These are phyloP conservation scores for Fusarium sp. DNA, from an alignment of 2,329 filamentous ascomycete genomes.

Conservation along the genomic window DNA sequence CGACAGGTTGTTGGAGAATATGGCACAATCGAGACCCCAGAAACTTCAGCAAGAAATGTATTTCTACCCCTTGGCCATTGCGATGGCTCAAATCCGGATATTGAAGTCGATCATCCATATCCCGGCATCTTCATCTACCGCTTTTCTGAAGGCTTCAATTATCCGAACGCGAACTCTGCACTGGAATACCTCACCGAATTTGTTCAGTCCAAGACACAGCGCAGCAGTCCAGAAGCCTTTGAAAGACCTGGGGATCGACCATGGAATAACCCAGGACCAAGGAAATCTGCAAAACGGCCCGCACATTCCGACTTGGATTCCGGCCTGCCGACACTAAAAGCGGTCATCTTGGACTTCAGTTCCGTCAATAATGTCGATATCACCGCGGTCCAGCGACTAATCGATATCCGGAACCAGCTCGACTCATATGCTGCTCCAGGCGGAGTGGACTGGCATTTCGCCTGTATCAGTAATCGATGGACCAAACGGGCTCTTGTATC, in stretches of 20 bases:
- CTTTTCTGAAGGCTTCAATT: constrained; percentile 94
- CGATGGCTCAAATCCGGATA: constrained; percentile 89
- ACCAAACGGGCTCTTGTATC: constrained; percentile 88
- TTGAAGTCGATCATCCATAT: constrained; percentile 82
- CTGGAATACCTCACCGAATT: constrained; percentile 78
- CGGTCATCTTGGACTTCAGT: constrained; percentile 93
- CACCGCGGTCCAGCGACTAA: constrained; percentile 89
- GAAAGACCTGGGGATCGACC: constrained; percentile 78
- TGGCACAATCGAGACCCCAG: constrained; percentile 61
- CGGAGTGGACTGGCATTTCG: constrained; percentile 92
- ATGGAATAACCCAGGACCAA: constrained; percentile 91
- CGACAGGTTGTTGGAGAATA: constrained; percentile 60
- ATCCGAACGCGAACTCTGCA: constrained; percentile 90
- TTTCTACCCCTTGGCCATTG: constrained; percentile 87
- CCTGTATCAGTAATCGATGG: constrained; percentile 90
- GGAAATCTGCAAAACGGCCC: constrained; percentile 55
- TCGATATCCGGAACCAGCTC: constrained; percentile 93
- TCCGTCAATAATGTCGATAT: constrained; percentile 94
- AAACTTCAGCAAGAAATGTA: constrained; percentile 72
- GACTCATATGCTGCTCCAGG: constrained; percentile 84
- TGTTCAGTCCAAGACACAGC: constrained; percentile 76
- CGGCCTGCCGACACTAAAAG: constrained; percentile 76
- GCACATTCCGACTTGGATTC: constrained; percentile 46
- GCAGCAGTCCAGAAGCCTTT: constrained; percentile 76
- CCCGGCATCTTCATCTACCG: constrained; percentile 96